Conservation (phyloP, 2,329 filamentous ascomycete genomes). For the Fusarium protoensiforme region DNA sequence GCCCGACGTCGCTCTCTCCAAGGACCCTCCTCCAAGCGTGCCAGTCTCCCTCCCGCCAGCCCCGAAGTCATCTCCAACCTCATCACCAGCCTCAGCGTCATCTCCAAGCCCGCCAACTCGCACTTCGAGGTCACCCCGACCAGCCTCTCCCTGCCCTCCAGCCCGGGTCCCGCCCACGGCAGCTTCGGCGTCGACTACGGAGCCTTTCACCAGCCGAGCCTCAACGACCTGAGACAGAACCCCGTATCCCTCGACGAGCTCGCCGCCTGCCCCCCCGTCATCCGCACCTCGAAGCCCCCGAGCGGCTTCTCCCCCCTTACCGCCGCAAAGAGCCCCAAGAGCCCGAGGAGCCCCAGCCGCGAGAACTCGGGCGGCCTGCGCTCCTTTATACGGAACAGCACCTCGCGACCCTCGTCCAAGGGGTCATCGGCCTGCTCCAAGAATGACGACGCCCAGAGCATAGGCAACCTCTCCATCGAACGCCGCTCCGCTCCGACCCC, state of each 20-base stretch:
- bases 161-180: constrained; percentile 55
- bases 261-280: constrained; percentile 74
- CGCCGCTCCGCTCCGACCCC: constrained; percentile 59
- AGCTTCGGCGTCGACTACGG: constrained; percentile 81
- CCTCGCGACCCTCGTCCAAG: constrained; percentile 67
- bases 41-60: constrained; percentile 58
- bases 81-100: constrained; percentile 77
- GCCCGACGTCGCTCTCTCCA: constrained; percentile 30
- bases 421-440: constrained; percentile 64
- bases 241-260: constrained; percentile 66
- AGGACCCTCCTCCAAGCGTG: constrained; percentile 24
- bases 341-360: constrained; percentile 62
- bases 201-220: constrained; percentile 65
- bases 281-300: constrained; percentile 84
- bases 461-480: constrained; percentile 73
- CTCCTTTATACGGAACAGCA: constrained; percentile 66
- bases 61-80: constrained; percentile 77
- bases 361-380: constrained; percentile 64
- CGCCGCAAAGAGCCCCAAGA: constrained; percentile 64
- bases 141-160: constrained; percentile 51
- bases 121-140: constrained; percentile 73
- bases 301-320: constrained; percentile 79
- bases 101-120: constrained; percentile 73
- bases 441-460: constrained; percentile 69
- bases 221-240: constrained; percentile 61